Base-by-base conservation (phyloP, 108 stramenopile species). In the Nannochloropsis salina region DNA sequence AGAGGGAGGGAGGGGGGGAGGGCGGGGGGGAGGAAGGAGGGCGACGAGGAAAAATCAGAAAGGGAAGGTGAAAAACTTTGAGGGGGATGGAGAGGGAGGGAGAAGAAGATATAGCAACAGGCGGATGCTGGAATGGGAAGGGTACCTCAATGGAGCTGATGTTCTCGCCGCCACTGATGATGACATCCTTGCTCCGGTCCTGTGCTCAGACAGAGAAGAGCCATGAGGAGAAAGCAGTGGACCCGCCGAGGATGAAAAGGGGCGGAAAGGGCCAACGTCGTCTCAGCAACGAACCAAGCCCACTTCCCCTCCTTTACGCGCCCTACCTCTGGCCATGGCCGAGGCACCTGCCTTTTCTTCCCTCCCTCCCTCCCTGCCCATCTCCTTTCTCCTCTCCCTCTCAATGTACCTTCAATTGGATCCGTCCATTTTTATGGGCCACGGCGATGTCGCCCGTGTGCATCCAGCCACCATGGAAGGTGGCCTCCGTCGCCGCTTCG, bases 81-180 rank as follows among this genome's bases (percentile, higher is more conserved):
- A 4, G 61, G 61, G 61, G 61, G 61, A 4, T 20, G 61, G 61
- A 5, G 61, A 74, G 61, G 61, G 47, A 74, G 2, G 61, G 61
- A 4, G 5, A 5, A 74, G n/a, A 20, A 5, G 61, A 74, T 5
- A 74, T 4, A 74, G 2, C n/a, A n/a, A 20, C n/a, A 2, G 5
- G n/a, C n/a, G n/a, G n/a, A n/a, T n/a, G n/a, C n/a, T n/a, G n/a
- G n/a, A n/a, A n/a, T n/a, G 80, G 80, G 31, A 3, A 40, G 8
- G 80, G 8, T 2, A 89, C 88, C 88, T 89, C 89, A 8, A 89
- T 88, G 11, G 89, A 89, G 22, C 80, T 45, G 6, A 89, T 89
- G 42, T 89, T 89, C 85, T 89, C 89, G n/a, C 89, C 89, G 31
- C 89, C 89, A n/a, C 89, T 88, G 21, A 89, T 89, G 44, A 89